These are phyloP conservation scores for Tylopilus subfusipes DNA, from an alignment of 768 basidiomycete genomes.

Conservation along the genomic window DNA sequence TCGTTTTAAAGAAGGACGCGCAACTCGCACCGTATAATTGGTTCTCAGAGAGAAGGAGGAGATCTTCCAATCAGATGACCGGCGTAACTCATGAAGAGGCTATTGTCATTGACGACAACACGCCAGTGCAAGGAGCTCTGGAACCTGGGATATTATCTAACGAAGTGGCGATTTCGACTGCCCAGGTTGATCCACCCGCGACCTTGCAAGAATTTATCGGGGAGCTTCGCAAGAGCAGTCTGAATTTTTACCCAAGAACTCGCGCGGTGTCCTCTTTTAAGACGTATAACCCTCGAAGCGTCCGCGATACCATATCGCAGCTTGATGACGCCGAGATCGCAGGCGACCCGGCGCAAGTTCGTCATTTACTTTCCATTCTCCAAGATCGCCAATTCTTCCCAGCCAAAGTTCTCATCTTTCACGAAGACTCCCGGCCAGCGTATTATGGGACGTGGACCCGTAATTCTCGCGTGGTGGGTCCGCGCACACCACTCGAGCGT, in stretches of 20 bases:
- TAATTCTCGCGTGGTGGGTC: conserved; percentile 70
- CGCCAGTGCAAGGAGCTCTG: conserved; percentile 9
- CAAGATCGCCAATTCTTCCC: conserved; percentile 60
- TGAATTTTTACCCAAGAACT: conserved; percentile 19
- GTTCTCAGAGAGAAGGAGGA: conserved; percentile 43
- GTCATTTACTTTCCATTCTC: conserved; percentile 59
- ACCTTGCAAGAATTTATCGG: conserved; percentile 17
- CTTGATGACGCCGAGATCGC: conserved; percentile 76
- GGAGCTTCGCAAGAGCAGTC: conserved; percentile 31
- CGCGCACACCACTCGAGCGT: conserved; percentile 76
- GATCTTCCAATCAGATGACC: conserved; percentile 17
- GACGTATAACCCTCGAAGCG: conserved; percentile 31
- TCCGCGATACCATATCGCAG: conserved; percentile 53
- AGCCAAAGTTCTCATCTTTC: conserved; percentile 81
- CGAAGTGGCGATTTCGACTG: neutral
- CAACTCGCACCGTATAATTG: conserved; percentile 70
- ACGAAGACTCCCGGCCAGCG: conserved; percentile 82
- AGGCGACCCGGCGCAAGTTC: conserved; percentile 67
- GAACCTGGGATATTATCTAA: conserved; percentile 7
- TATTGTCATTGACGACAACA: conserved; percentile 56
- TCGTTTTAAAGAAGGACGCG: conserved; percentile 71
- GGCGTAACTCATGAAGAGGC: conserved; percentile 39
- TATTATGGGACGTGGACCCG: conserved; percentile 96
- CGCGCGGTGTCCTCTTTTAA: conserved; percentile 25
- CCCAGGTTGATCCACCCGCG: neutral